Evolutionary conservation across 768 basidiomycete species (phyloP), one percentile per base, ranked within the genome.

Genomic region (Tylopilus felleus): DNA sequence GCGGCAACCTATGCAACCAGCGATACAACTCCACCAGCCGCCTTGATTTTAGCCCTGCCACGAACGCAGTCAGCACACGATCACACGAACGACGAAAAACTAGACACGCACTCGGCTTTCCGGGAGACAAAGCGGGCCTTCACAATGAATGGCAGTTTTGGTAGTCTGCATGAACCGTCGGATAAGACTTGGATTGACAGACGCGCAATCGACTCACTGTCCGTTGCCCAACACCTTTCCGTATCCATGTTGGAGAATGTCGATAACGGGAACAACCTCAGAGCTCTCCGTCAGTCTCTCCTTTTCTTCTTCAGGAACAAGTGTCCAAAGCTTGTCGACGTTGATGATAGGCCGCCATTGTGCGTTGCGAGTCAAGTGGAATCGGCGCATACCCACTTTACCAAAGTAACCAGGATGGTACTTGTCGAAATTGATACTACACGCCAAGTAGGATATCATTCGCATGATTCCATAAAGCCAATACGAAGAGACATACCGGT

Each of bases 401-500:
- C 95, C 95, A 74, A 96, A 98, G 93, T 98, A 98, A 90, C 95
- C 95, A 74, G 94, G 94, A 78, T 98, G 95, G 88, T 93, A 98
- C 79, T 96, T 96, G 77, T 96, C 94, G 71, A 96, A 91, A 80
- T 98, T 97, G 70, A 89, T 95, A 57, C 94, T 92, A 59, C 19
- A 52, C 39, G 33, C 53, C 50, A 44, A 27, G 47, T 49, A 13
- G 40, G 23, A 29, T 9, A 13, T 23, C 44, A 33, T 46, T 46
- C 31, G 3, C 40, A 7, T 43, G 1, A 17, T 19, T 27, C 21
- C 38, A 42, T 17, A 22, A 27, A 21, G 8, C 27, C 33, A 28
- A 39, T 40, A 29, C 17, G 21, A 57, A 44, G 51, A 19, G 43
- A 79, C 89, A 67, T 70, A 92, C 90, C 90, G 80, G 86, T 99